Base-by-base conservation (phyloP, 306 rosid genomes). In the Arachis stenosperma region DNA sequence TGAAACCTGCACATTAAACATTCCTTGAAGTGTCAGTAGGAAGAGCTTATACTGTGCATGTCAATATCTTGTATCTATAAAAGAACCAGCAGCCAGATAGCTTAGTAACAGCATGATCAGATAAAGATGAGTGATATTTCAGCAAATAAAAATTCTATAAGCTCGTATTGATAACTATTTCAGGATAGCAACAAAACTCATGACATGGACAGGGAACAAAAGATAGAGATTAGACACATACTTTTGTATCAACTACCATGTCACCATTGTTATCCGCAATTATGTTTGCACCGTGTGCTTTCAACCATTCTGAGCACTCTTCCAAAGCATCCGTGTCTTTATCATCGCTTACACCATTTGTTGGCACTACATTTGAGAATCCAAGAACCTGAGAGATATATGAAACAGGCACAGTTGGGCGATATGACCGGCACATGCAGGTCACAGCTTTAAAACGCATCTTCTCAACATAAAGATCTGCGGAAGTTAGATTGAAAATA, bases 381-480 rank as follows among this genome's bases (percentile, higher is more conserved):
- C 99, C 96, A 78, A 95, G 88, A 78, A 95, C 86, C 79, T 83
- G 96, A 80, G 91, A 87, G 43, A 95, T 30, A 51, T 90, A 95
- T 47, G 96, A 76, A 81, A 95, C 92, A 17, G 93, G 92, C 69
- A 91, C 66, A 3, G 90, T 84, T 13, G 99, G 99, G 30, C 99
- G 99, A 86, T 91, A 91, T 2, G 99, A 90, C 77, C 97, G 93
- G 79, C 93, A 89, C 85, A 95, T 95, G 89, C 98, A 91, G 73
- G 52, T 95, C 78, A 90, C 88, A 6, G 98, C 98, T 79, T 87
- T 91, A 64, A 84, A 94, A 41, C 99, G 90, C 93, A 94, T 94
- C 91, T 91, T 90, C 84, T 91, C 99, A 74, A 86, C 96, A 73
- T 81, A 91, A 22, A 86, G 90, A 83, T 95, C 99, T 95, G 92